Evolutionary conservation across 2,329 filamentous ascomycete species (phyloP).

Genomic region (Albifimbria verrucaria): DNA sequence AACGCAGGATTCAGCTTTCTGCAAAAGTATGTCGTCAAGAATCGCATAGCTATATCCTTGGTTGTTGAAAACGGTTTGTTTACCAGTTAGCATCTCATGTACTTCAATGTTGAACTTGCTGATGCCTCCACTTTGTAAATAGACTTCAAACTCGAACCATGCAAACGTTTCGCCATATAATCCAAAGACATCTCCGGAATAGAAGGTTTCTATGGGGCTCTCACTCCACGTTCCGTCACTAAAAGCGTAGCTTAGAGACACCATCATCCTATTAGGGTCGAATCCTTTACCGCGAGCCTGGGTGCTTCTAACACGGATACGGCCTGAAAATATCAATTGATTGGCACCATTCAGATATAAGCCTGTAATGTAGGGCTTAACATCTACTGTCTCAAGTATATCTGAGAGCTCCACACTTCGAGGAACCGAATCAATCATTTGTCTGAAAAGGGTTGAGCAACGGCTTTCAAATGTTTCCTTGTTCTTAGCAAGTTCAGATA

Average conservation of each 20-base stretch:
- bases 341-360: slow-evolving; percentile 22
- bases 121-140: slow-evolving; percentile 22
- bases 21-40: slow-evolving; percentile 22
- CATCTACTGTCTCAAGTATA: slow-evolving; percentile 21
- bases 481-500: slow-evolving; percentile 32
- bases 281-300: slow-evolving; percentile 11
- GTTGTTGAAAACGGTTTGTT: slow-evolving; percentile 19
- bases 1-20: slow-evolving; percentile 22
- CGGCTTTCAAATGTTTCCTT: slow-evolving; percentile 30
- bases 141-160: slow-evolving; percentile 25
- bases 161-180: slow-evolving; percentile 21
- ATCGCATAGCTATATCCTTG: slow-evolving; percentile 24
- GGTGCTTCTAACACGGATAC: slow-evolving; percentile 19
- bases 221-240: slow-evolving; percentile 7
- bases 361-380: slow-evolving; percentile 28
- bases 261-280: slow-evolving; percentile 15
- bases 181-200: slow-evolving; percentile 16
- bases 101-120: slow-evolving; percentile 27
- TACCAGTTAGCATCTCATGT: slow-evolving; percentile 17
- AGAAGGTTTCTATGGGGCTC: background rate
- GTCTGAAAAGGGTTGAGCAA: slow-evolving; percentile 25
- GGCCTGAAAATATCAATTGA: slow-evolving; percentile 19
- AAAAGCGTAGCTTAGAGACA: slow-evolving; percentile 16
- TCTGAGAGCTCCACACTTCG: slow-evolving; percentile 22
- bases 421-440: slow-evolving; percentile 34